Base-by-base conservation (phyloP, 1,284 basidiomycete species). In the Ceraceosorus guamensis region DNA sequence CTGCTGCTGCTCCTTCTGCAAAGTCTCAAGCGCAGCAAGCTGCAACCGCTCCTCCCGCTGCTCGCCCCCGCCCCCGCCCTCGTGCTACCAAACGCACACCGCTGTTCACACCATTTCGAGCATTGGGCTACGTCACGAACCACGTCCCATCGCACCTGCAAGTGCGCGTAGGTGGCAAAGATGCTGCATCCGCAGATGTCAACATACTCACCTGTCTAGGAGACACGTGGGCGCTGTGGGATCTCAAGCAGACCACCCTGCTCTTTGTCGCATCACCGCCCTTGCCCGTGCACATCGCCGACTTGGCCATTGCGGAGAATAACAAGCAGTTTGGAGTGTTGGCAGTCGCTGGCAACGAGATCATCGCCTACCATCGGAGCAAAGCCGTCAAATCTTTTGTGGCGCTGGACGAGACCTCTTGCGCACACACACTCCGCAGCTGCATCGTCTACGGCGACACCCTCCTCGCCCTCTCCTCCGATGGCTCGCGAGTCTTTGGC, bases 201-300 rank as follows among this genome's bases (percentile, higher is more conserved):
- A 87, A 88, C 47, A 80, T 98, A 49, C 79, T 96, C 45, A 95
- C 91, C 11, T 92, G 89, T 68, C 77, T 97, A 5, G 93, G 93
- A 13, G 84, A 82, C 61, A 85, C 88, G 66, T 98, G 93, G 93
- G 88, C 90, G 18, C 81, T 97, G 77, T 98, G 93, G 93, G 91
- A 96, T 71, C 91, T 90, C 11, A 88, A 85, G 35, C 89, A 87
- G 78, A 91, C 98, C 88, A 83, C 83, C 14, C 79, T 98, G 48
- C 81, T 97, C 48, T 97, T 98, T 75, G 90, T 95, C 59, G 91
- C 92, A 87, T 86, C 89, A 93, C 74, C n/a, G n/a, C n/a, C 37
- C 37, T 8, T n/a, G 37, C 37, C 37, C 37, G 37, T 41, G 37
- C 37, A 8, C 37, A 41, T 41, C 37, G 37, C n/a, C 37, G 37